Conservation (phyloP, 1,284 basidiomycete species). For the Ganoderma lingzhi region DNA sequence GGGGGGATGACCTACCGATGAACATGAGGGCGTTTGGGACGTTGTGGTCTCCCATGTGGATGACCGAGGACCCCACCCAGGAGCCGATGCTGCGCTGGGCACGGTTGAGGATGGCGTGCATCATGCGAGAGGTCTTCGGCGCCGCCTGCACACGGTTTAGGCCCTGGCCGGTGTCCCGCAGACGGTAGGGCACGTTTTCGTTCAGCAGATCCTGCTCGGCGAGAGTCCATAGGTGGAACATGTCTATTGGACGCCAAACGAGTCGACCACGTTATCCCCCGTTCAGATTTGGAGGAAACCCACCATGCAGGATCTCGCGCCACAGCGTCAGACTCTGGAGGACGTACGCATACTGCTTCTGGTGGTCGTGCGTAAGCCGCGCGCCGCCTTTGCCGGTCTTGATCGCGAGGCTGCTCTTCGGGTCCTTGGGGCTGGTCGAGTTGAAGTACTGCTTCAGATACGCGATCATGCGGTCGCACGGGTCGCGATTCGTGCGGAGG, state of each 20-base stretch:
- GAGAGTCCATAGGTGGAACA: slow-evolving; percentile 85
- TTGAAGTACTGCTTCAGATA: slow-evolving; percentile 81
- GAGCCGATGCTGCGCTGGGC: slow-evolving; percentile 80
- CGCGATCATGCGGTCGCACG: slow-evolving; percentile 81
- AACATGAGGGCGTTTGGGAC: slow-evolving; percentile 88
- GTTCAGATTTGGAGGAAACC: slow-evolving; percentile 25
- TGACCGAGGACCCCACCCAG: slow-evolving; percentile 72
- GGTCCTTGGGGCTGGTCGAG: slow-evolving; percentile 67
- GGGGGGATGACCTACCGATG: slow-evolving; percentile 55
- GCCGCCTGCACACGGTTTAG: slow-evolving; percentile 84
- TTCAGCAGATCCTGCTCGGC: slow-evolving; percentile 82
- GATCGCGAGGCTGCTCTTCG: slow-evolving; percentile 74
- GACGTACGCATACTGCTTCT: slow-evolving; percentile 83
- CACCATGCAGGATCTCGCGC: slow-evolving; percentile 84
- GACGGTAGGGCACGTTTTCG: slow-evolving; percentile 73
- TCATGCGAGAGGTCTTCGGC: slow-evolving; percentile 85
- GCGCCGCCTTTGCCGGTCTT: slow-evolving; percentile 80
- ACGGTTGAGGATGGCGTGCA: slow-evolving; percentile 83
- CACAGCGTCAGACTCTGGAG: slow-evolving; percentile 84
- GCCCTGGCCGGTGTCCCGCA: slow-evolving; percentile 85
- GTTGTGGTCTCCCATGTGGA: slow-evolving; percentile 81
- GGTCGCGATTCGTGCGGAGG: slow-evolving; percentile 81
- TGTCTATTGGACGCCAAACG: slow-evolving; percentile 54
- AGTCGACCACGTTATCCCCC: background rate
- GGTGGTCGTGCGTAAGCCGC: slow-evolving; percentile 81